A percentile compares a stretch with the other conserved stretches of the same genome.
Evolutionary conservation across 2,329 filamentous ascomycete species (phyloP).

Genomic region (Aspergillus brasiliensis): DNA sequence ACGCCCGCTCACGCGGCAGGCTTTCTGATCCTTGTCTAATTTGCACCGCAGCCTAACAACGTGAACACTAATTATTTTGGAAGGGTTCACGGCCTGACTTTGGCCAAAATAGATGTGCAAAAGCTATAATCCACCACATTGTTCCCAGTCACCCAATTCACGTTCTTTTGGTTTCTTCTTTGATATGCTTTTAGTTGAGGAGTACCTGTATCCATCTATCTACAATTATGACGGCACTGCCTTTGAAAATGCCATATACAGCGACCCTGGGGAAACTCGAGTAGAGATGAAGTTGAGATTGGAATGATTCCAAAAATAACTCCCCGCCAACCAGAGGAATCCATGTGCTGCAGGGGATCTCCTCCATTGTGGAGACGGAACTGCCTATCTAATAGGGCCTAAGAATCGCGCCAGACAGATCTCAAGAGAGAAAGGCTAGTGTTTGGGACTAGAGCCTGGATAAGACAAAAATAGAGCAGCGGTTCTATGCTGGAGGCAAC

Average conservation of each 20-base stretch:
- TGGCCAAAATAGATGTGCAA: not conserved
- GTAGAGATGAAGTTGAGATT: constrained; percentile 12
- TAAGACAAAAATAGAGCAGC: not conserved
- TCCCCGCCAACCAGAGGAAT: not conserved
- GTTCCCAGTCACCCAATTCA: not conserved
- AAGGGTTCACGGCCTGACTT: not conserved
- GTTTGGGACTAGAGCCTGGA: not conserved
- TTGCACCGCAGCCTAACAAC: not conserved
- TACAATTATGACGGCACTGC: not conserved
- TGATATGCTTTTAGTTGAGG: not conserved
- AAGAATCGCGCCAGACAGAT: not conserved
- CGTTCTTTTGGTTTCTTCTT: not conserved
- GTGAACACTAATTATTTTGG: not conserved
- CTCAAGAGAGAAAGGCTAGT: not conserved
- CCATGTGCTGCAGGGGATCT: not conserved
- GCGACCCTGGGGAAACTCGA: not conserved
- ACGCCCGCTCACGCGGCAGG: not conserved
- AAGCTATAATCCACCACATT: not conserved
- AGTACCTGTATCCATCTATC: not conserved
- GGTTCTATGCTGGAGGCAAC: not conserved
- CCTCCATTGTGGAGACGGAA: not conserved
- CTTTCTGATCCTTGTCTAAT: not conserved
- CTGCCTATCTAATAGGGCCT: not conserved
- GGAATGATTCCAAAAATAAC: constrained; percentile 11
- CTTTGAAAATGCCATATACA: not conserved